Evolutionary conservation across 2,329 filamentous ascomycete genomes (phyloP).

Genomic region (Penicillium capsulatum): DNA sequence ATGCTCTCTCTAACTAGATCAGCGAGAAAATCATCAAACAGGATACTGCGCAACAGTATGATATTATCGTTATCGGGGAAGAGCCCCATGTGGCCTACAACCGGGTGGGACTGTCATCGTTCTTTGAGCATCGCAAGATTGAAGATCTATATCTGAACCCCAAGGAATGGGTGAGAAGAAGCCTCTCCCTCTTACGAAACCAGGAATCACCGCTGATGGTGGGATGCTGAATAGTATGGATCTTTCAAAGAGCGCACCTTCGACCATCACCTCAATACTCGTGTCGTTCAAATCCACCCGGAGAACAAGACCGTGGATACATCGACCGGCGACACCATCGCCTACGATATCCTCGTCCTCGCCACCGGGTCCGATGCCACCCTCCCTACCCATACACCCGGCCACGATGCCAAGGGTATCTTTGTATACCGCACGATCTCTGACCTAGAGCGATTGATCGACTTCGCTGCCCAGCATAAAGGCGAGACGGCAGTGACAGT

Average conservation of each 20-base stretch:
- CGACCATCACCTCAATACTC: slow-evolving; percentile 70
- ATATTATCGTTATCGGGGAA: slow-evolving; percentile 81
- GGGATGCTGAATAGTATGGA: slow-evolving; percentile 62
- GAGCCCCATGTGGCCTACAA: slow-evolving; percentile 88
- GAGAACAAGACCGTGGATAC: slow-evolving; percentile 64
- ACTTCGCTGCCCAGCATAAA: slow-evolving; percentile 63
- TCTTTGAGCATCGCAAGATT: slow-evolving; percentile 79
- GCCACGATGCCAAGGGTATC: slow-evolving; percentile 73
- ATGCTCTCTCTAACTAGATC: slow-evolving; percentile 4
- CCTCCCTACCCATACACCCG: slow-evolving; percentile 67
- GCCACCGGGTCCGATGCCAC: slow-evolving; percentile 84
- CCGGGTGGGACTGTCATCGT: slow-evolving; percentile 80
- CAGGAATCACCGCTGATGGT: no score
- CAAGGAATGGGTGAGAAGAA: slow-evolving; percentile 67
- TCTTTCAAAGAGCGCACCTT: slow-evolving; percentile 64
- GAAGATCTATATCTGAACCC: slow-evolving; percentile 88
- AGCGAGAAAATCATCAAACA: slow-evolving; percentile 88
- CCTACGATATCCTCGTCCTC: slow-evolving; percentile 77
- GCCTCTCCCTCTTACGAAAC: no score
- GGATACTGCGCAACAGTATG: slow-evolving; percentile 72
- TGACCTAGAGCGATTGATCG: slow-evolving; percentile 72
- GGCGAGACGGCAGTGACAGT: slow-evolving; percentile 71
- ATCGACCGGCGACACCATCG: slow-evolving; percentile 62
- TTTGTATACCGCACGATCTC: slow-evolving; percentile 87
- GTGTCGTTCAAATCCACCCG: slow-evolving; percentile 64